Evolutionary conservation across 768 basidiomycete species (phyloP), one percentile per base, ranked within the genome.

Genomic region (Macrolepiota dolichaula): DNA sequence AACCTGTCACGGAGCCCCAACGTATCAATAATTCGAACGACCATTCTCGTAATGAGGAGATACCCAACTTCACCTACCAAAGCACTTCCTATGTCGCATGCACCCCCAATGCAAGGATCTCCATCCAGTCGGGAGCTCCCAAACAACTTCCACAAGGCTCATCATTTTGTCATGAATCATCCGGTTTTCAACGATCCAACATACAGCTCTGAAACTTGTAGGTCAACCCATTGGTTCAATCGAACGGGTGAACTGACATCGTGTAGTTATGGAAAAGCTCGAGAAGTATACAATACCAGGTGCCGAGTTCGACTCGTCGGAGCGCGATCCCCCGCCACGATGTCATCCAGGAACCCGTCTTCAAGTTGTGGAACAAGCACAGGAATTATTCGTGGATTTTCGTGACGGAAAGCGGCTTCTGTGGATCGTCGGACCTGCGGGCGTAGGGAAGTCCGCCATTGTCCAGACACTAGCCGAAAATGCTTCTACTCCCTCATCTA

Each of bases 381-480:
- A 40, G 38, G 38, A 11, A 12, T 10, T 40, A 11, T 40, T 40
- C 13, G 17, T 2, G 4, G 38, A 17, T 40, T 12, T 12, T 17
- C 17, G 17, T 40, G 38, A 40, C 38, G 38, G 38, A 11, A 40
- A 40, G 17, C 10, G 17, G 10, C 38, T 40, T 10, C 38, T 52
- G 32, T 52, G 51, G 51, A 13, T 52, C 19, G 29, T 35, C n/a
- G 51, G 32, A 36, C 19, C 51, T 22, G 51, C 51, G 9, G 32
- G 51, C 1, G 51, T 36, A 3, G 51, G 32, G 3, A 52, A 52
- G n/a, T 37, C 51, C 0, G 51, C 51, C 1, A 35, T 37, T n/a
- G 35, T 37, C 32, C 51, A 37, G 22, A 52, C 69, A 69, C 51
- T 37, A n/a, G 51, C 51, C 9, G 32, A 52, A 15, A 40, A 40